Conservation (phyloP, 176 grass and related monocot genomes). For the Musa itinerans region DNA sequence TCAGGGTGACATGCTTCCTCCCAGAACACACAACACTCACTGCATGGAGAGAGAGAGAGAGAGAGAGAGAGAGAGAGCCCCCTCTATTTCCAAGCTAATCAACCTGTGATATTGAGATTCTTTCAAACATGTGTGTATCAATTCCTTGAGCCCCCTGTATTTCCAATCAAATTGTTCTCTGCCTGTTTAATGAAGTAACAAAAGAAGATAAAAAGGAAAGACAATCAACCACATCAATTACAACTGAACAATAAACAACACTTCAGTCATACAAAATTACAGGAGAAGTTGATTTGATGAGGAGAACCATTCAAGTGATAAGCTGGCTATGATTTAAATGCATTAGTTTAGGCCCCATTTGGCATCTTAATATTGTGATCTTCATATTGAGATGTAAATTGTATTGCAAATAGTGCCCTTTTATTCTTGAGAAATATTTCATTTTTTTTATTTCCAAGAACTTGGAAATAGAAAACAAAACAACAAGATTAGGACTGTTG, state of each 20-base stretch:
- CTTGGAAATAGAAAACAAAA: too few species aligned
- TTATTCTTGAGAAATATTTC: too few species aligned
- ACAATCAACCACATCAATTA: not conserved
- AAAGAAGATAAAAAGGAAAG: not conserved
- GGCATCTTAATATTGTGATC: too few species aligned
- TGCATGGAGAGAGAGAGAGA: not conserved
- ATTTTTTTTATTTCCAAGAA: too few species aligned
- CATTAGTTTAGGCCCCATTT: not conserved
- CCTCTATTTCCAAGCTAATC: not conserved
- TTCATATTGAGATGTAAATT: too few species aligned
- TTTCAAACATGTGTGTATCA: slow-evolving; percentile 37
- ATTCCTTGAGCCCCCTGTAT: slow-evolving; percentile 54
- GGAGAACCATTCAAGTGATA: not conserved
- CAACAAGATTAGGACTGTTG: too few species aligned
- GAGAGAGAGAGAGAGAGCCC: too few species aligned
- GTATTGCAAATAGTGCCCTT: too few species aligned
- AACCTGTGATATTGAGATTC: slow-evolving; percentile 47
- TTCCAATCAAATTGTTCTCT: slow-evolving; percentile 44
- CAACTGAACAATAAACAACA: not conserved
- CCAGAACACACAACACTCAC: not conserved
- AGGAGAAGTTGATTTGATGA: not conserved
- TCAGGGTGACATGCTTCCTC: not conserved
- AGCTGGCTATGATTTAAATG: not conserved
- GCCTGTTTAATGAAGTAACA: slow-evolving; percentile 23
- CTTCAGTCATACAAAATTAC: not conserved